Evolutionary conservation across 1,139 yeast genomes (phyloP), one percentile per base, ranked within the genome.

Genomic region (Lizanozyma gosingica): DNA sequence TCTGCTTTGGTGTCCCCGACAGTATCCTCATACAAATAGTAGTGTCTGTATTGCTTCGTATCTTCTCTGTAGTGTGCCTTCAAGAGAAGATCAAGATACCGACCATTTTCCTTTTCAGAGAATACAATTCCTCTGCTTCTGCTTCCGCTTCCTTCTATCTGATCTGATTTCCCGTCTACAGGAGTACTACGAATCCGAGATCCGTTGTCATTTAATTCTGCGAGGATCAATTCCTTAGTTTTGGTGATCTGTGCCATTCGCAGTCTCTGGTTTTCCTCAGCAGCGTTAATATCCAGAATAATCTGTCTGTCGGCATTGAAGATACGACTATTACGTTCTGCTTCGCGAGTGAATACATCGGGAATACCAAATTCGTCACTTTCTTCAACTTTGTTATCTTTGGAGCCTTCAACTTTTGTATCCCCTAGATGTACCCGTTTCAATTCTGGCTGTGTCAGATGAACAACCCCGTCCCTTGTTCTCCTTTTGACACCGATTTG

Each of bases 151-250:
- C n/a, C n/a, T n/a, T n/a, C n/a, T n/a, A n/a, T n/a, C n/a, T n/a
- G n/a, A n/a, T n/a, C n/a, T n/a, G n/a, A n/a, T n/a, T n/a, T n/a
- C n/a, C n/a, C n/a, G n/a, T n/a, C n/a, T n/a, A n/a, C n/a, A n/a
- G n/a, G n/a, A n/a, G n/a, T n/a, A n/a, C n/a, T n/a, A n/a, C n/a
- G n/a, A n/a, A n/a, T n/a, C n/a, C n/a, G n/a, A n/a, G 60, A 45
- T 9, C 68, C 67, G 43, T 60, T 59, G 40, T 60, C 62, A 42
- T 53, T 55, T 43, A 63, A 51, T 44, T 62, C 67, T 1, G 33
- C 40, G 18, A 56, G 16, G 11, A 62, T 35, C 29, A 42, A 37
- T 2, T 38, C 36, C 37, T 49, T 50, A 11, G 40, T 38, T 15
- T 18, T 17, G 39, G 44, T 44, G 29, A 22, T 11, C 11, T 22